Percentiles rank a stretch among this genome's conserved stretches.
phyloP scores from a whole-genome alignment of 768 basidiomycete species.

The Calocybe indica region DNA sequence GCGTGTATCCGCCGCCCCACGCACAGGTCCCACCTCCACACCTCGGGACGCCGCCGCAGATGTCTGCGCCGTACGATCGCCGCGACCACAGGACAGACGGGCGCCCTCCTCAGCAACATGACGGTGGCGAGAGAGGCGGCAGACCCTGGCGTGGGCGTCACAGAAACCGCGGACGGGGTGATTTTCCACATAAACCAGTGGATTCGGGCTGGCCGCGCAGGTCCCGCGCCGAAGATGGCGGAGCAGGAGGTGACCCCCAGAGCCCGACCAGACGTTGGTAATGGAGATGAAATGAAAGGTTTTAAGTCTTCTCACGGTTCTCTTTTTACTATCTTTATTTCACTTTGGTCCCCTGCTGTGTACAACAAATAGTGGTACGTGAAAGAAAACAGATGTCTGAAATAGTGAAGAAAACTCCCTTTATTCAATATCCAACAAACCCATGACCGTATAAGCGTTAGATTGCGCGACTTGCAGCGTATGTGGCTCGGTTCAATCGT shows the following conservation, averaged over 20 bases:
- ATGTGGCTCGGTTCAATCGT: constrained; percentile 30
- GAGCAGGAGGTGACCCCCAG: too few relatives aligned
- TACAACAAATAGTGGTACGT: background rate
- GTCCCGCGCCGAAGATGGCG: constrained; percentile 12
- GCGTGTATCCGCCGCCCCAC: constrained; percentile 9
- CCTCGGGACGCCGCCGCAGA: too few relatives aligned
- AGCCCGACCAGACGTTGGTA: constrained; percentile 11
- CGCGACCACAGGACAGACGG: constrained; percentile 19
- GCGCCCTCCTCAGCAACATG: constrained; percentile 19
- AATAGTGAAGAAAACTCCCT: too few relatives aligned
- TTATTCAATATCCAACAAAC: too few relatives aligned
- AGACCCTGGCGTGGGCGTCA: constrained; percentile 28
- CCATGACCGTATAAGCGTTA: too few relatives aligned
- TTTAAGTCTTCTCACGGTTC: background rate
- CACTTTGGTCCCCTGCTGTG: background rate
- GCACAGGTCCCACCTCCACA: constrained; percentile 4
- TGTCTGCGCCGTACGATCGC: constrained; percentile 1
- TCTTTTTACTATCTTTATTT: background rate
- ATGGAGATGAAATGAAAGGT: background rate
- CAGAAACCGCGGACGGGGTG: constrained; percentile 27
- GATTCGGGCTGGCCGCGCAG: constrained; percentile 59
- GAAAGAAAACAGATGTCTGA: too few relatives aligned
- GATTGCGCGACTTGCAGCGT: too few relatives aligned
- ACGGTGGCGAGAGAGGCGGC: constrained; percentile 28
- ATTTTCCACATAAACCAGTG: constrained; percentile 28